Evolutionary conservation across 495 filamentous ascomycete species (phyloP).

Genomic region (Hypoxylon cercidicola): DNA sequence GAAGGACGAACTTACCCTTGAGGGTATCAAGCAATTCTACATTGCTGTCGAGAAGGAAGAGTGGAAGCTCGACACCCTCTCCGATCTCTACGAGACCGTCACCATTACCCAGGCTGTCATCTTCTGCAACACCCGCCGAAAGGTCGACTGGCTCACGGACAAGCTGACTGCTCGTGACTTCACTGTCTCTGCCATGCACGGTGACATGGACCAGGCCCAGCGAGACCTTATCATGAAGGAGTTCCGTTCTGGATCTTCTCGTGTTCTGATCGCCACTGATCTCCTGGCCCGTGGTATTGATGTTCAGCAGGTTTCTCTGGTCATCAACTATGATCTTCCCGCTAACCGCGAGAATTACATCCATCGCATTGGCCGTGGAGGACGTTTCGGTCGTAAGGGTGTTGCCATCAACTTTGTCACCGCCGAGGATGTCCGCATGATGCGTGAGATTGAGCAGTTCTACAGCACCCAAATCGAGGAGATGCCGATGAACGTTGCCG

Average conservation of each 20-base stretch:
- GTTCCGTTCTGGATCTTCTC: slow-evolving; percentile 96
- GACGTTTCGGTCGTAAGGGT: slow-evolving; percentile 99
- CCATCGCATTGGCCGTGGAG: slow-evolving; percentile 97
- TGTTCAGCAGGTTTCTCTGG: slow-evolving; percentile 98
- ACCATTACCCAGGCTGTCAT: slow-evolving; percentile 99
- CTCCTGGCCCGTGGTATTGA: slow-evolving; percentile 98
- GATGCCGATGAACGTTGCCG: slow-evolving; percentile 88
- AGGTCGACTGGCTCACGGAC: slow-evolving; percentile 99
- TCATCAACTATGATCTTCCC: slow-evolving; percentile 99
- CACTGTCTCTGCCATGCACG: slow-evolving; percentile 99
- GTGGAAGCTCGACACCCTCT: slow-evolving; percentile 99
- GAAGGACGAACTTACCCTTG: slow-evolving; percentile 98
- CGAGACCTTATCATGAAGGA: slow-evolving; percentile 99
- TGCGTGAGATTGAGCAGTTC: slow-evolving; percentile 93
- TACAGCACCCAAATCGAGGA: slow-evolving; percentile 86
- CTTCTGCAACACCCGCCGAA: slow-evolving; percentile 99
- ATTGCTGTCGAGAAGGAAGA: slow-evolving; percentile 99
- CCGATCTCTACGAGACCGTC: slow-evolving; percentile 97
- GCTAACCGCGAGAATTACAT: slow-evolving; percentile 99
- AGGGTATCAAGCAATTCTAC: slow-evolving; percentile 99
- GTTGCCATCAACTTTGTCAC: slow-evolving; percentile 99
- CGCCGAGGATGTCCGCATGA: slow-evolving; percentile 98
- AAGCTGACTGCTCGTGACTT: slow-evolving; percentile 98
- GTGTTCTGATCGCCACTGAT: slow-evolving; percentile 98
- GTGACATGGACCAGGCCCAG: slow-evolving; percentile 97